A percentile compares a stretch with the other conserved stretches of the same genome.
Evolutionary conservation across 768 basidiomycete genomes (phyloP).

Genomic region (Mycena alexandri): DNA sequence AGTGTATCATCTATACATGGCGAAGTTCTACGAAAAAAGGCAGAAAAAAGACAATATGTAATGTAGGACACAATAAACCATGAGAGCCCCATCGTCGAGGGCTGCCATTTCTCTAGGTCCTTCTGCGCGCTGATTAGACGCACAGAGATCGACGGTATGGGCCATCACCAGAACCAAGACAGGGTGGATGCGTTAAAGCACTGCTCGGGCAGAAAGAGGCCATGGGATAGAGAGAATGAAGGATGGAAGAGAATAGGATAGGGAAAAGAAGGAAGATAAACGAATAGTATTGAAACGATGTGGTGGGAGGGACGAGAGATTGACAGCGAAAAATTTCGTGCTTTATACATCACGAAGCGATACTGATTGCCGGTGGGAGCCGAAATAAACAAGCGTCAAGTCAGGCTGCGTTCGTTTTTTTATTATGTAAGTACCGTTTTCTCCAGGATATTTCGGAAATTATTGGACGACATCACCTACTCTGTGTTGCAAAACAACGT

Average conservation of each 20-base stretch:
- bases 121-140: constrained; percentile 36
- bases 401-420: too few relatives aligned
- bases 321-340: too few relatives aligned
- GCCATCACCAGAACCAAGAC: constrained; percentile 37
- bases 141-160: constrained; percentile 26
- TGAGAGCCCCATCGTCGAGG: constrained; percentile 26
- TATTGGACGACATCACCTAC: too few relatives aligned
- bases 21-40: too few relatives aligned
- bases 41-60: too few relatives aligned
- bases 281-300: constrained; percentile 1
- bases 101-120: constrained; percentile 29
- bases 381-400: constrained; percentile 4
- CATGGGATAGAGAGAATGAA: not conserved
- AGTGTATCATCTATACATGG: too few relatives aligned
- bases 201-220: constrained; percentile 37
- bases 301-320: constrained; percentile 8
- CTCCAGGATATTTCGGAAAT: too few relatives aligned
- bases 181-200: constrained; percentile 35
- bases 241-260: not conserved
- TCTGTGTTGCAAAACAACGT: too few relatives aligned
- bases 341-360: constrained; percentile 6
- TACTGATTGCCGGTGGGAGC: constrained; percentile 18
- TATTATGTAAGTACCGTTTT: too few relatives aligned
- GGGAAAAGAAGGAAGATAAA: not conserved
- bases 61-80: constrained; percentile 34